Percentiles rank a stretch among this genome's conserved stretches.
Conservation (phyloP, 495 filamentous ascomycete species). For the Podospora australis region DNA sequence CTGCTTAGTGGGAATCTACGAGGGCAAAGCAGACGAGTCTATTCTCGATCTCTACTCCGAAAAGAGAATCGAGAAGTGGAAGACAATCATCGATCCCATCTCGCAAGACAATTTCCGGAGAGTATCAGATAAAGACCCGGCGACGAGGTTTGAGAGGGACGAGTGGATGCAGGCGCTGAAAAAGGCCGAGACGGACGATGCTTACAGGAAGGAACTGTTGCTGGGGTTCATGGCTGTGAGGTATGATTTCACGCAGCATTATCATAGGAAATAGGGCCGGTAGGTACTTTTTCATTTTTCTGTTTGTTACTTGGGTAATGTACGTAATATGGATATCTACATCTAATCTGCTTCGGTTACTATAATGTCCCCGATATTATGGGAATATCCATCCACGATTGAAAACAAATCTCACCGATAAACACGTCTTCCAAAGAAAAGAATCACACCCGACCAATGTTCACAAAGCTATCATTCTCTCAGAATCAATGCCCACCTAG, state of each 20-base stretch:
- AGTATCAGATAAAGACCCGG: slow-evolving; percentile 26
- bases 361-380: too few species aligned
- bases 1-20: slow-evolving; percentile 41
- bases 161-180: slow-evolving; percentile 32
- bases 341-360: too few species aligned
- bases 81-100: slow-evolving; percentile 42
- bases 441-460: too few species aligned
- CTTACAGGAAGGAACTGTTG: slow-evolving; percentile 13
- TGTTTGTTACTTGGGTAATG: too few species aligned
- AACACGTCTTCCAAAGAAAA: too few species aligned
- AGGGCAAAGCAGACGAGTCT: slow-evolving; percentile 36
- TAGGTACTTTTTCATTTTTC: too few species aligned
- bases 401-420: too few species aligned
- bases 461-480: too few species aligned
- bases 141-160: slow-evolving; percentile 28
- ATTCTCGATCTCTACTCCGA: slow-evolving; percentile 49
- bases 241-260: slow-evolving; percentile 38
- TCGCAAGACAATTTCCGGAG: slow-evolving; percentile 39
- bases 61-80: slow-evolving; percentile 39
- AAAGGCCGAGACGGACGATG: slow-evolving; percentile 30
- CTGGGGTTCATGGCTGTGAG: slow-evolving; percentile 15
- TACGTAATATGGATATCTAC: too few species aligned
- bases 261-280: slow-evolving; percentile 5
- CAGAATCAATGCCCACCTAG: too few species aligned
- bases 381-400: too few species aligned